A percentile compares a stretch with the other conserved stretches of the same genome.
These are phyloP conservation scores for Xylariaceae sp. DNA, from an alignment of 2,329 filamentous ascomycete species.

Conservation along the genomic window DNA sequence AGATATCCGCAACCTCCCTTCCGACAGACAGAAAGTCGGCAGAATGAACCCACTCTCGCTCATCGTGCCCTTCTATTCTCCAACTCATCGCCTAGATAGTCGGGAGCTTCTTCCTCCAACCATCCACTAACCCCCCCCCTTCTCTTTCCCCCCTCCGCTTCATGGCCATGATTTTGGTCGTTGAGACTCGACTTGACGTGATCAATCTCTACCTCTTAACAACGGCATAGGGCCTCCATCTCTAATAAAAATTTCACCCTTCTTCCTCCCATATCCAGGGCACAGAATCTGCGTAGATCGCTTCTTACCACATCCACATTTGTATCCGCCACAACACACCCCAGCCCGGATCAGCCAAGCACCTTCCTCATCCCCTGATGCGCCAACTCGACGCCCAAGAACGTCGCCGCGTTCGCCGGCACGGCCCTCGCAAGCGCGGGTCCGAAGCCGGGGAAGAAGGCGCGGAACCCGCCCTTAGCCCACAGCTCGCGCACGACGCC, in stretches of 20 bases:
- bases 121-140: not conserved
- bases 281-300: too few relatives aligned
- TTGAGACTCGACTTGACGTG: not conserved
- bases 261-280: not conserved
- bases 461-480: conserved; percentile 77
- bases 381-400: conserved; percentile 81
- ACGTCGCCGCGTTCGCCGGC: conserved; percentile 95
- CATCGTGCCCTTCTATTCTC: not conserved
- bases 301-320: too few relatives aligned
- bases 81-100: not conserved
- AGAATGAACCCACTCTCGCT: not conserved
- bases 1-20: not conserved
- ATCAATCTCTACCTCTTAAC: not conserved
- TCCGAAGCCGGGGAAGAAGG: conserved; percentile 96
- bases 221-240: not conserved
- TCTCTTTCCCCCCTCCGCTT: too few relatives aligned
- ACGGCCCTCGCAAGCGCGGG: conserved; percentile 91
- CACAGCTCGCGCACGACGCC: conserved; percentile 85
- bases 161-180: not conserved
- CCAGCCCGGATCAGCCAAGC: conserved; percentile 52
- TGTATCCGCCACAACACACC: too few relatives aligned
- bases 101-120: not conserved
- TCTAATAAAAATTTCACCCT: not conserved
- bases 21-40: not conserved
- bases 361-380: conserved; percentile 80